These are phyloP conservation scores for Xanthoparmelia taractica DNA, from an alignment of 495 filamentous ascomycete genomes.

Conservation along the genomic window DNA sequence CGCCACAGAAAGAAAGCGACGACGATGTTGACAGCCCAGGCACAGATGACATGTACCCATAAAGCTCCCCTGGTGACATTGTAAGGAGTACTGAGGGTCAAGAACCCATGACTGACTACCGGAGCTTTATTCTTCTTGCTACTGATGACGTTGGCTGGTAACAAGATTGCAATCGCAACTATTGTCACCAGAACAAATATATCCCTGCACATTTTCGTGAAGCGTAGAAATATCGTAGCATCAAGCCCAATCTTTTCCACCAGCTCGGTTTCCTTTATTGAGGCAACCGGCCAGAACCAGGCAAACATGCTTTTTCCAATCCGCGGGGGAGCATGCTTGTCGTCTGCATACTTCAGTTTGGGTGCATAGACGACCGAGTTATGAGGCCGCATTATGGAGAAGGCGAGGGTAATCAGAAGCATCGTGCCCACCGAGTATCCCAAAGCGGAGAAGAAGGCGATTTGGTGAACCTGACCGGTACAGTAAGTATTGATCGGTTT, in stretches of 20 bases:
- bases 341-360: constrained; percentile 85
- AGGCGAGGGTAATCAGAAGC: constrained; percentile 61
- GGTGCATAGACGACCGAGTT: constrained; percentile 90
- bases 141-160: constrained; percentile 69
- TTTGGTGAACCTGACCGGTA: constrained; percentile 44
- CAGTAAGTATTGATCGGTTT: constrained; percentile 3
- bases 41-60: constrained; percentile 78
- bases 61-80: constrained; percentile 41
- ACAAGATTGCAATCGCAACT: constrained; percentile 68
- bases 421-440: constrained; percentile 73
- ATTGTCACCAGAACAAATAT: constrained; percentile 69
- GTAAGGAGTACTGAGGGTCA: constrained; percentile 49
- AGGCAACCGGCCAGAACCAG: constrained; percentile 72
- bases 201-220: constrained; percentile 85
- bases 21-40: constrained; percentile 69
- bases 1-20: constrained; percentile 78
- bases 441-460: constrained; percentile 71
- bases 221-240: constrained; percentile 81
- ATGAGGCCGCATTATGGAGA: constrained; percentile 84
- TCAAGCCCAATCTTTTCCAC: constrained; percentile 79
- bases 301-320: constrained; percentile 78
- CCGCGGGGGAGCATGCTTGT: constrained; percentile 86
- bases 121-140: constrained; percentile 34
- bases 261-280: constrained; percentile 65
- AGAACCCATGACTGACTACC: constrained; percentile 24